Conservation (phyloP, 2,329 filamentous ascomycete genomes). For the Neofusicoccum parvum region DNA sequence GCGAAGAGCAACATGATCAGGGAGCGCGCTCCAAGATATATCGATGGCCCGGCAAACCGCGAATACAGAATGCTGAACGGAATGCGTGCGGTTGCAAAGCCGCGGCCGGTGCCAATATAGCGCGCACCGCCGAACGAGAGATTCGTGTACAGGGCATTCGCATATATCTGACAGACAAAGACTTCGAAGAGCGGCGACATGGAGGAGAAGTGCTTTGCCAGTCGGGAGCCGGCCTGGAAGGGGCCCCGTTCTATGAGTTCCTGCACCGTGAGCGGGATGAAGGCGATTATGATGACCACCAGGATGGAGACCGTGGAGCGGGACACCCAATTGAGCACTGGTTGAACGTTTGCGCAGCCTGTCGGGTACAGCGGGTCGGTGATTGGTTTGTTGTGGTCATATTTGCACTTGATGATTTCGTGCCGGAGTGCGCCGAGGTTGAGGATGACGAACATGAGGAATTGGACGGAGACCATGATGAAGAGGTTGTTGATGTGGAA, state of each 20-base stretch:
- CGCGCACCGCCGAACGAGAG: slow-evolving; percentile 93
- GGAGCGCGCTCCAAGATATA: slow-evolving; percentile 87
- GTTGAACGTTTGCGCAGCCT: slow-evolving; percentile 84
- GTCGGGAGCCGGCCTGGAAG: slow-evolving; percentile 85
- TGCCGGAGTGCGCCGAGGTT: slow-evolving; percentile 85
- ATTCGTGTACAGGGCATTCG: slow-evolving; percentile 92
- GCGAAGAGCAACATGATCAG: slow-evolving; percentile 95
- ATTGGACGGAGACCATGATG: slow-evolving; percentile 96
- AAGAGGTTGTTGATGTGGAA: slow-evolving; percentile 99
- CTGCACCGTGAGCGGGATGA: slow-evolving; percentile 89
- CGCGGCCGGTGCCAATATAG: slow-evolving; percentile 98
- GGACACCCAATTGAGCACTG: slow-evolving; percentile 88
- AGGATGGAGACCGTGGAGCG: slow-evolving; percentile 95
- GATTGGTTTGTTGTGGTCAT: slow-evolving; percentile 82
- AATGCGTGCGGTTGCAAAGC: slow-evolving; percentile 96
- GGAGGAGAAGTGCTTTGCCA: slow-evolving; percentile 93
- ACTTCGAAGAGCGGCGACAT: slow-evolving; percentile 96
- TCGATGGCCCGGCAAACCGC: slow-evolving; percentile 92
- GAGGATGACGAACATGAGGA: slow-evolving; percentile 94
- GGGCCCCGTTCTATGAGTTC: slow-evolving; percentile 94
- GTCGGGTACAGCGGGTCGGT: slow-evolving; percentile 87
- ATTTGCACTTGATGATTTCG: slow-evolving; percentile 84
- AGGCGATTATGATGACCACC: slow-evolving; percentile 98
- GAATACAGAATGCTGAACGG: slow-evolving; percentile 97
- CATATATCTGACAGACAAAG: slow-evolving; percentile 98